Evolutionary conservation across 2,329 filamentous ascomycete genomes (phyloP).

Genomic region (Epichloe hybrida): DNA sequence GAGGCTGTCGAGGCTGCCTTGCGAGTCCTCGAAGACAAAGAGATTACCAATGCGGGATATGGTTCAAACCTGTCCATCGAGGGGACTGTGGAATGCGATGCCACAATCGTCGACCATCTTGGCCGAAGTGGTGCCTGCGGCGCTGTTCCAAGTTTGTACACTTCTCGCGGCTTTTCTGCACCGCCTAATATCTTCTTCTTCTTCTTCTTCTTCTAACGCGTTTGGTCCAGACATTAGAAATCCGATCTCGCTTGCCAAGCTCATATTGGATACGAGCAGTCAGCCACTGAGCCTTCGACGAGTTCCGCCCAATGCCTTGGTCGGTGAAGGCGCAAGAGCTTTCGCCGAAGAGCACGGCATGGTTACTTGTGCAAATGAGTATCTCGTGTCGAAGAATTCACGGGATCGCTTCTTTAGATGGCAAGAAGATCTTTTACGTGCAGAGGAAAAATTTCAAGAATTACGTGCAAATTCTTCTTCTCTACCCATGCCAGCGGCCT

Average conservation of each 20-base stretch:
- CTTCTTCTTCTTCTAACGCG: not conserved
- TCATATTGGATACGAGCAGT: constrained; percentile 66
- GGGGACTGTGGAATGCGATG: constrained; percentile 87
- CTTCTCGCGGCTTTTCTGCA: not conserved
- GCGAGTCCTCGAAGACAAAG: constrained; percentile 76
- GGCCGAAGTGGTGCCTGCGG: constrained; percentile 89
- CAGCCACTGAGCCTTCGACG: constrained; percentile 66
- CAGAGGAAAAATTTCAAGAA: constrained; percentile 32
- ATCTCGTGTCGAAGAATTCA: constrained; percentile 70
- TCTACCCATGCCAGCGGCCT: constrained; percentile 8
- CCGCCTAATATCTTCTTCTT: too few species aligned
- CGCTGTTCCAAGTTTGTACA: constrained; percentile 66
- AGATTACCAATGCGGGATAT: constrained; percentile 93
- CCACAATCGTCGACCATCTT: constrained; percentile 79
- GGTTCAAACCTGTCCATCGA: constrained; percentile 90
- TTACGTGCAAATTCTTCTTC: constrained; percentile 7
- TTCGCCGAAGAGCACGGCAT: constrained; percentile 75
- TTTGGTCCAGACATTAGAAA: constrained; percentile 65
- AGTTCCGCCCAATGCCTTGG: constrained; percentile 84
- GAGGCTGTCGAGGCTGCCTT: constrained; percentile 87
- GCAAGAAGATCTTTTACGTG: constrained; percentile 57
- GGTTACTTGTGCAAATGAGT: constrained; percentile 57
- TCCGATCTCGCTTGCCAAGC: constrained; percentile 73
- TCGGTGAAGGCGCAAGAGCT: constrained; percentile 71
- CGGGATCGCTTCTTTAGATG: constrained; percentile 68